Evolutionary conservation across 2,329 filamentous ascomycete species (phyloP).

Genomic region (Aspergillus fischeri): DNA sequence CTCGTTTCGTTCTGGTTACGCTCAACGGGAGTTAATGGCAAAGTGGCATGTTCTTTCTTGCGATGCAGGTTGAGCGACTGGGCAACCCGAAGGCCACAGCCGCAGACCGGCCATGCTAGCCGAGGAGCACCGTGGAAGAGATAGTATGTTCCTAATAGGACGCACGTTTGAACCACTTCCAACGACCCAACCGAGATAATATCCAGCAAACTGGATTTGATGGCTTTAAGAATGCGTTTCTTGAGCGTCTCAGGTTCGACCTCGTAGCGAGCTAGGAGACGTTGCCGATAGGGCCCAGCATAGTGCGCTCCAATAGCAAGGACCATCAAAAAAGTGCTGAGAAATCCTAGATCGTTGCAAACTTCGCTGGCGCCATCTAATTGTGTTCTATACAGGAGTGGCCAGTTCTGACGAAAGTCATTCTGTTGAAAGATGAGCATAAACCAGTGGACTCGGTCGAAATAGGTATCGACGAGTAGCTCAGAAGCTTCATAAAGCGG

Average conservation of each 20-base stretch:
- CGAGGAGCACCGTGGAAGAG: conserved; percentile 34
- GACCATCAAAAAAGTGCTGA: conserved; percentile 21
- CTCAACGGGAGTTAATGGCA: neutral
- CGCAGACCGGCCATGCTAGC: conserved; percentile 39
- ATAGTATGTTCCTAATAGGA: conserved; percentile 37
- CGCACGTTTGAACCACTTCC: conserved; percentile 32
- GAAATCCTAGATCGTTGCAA: conserved; percentile 5
- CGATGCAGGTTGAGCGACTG: conserved; percentile 35
- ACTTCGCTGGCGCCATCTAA: neutral
- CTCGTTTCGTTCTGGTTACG: conserved; percentile 19
- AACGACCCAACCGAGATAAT: conserved; percentile 22
- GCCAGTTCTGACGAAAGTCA: conserved; percentile 24
- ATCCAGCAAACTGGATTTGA: conserved; percentile 17
- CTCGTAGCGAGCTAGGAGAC: conserved; percentile 1
- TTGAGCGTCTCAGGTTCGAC: conserved; percentile 6
- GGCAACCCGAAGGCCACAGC: conserved; percentile 33
- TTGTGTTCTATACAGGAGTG: conserved; percentile 9
- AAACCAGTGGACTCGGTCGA: conserved; percentile 40
- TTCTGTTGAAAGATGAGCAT: conserved; percentile 36
- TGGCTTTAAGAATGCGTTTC: conserved; percentile 12
- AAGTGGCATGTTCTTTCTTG: neutral
- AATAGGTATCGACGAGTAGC: conserved; percentile 34
- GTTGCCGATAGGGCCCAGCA: conserved; percentile 8
- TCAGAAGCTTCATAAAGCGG: conserved; percentile 19
- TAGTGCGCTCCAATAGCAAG: conserved; percentile 23